These are phyloP conservation scores for Eutypa lata DNA, from an alignment of 2,329 filamentous ascomycete species.

Conservation along the genomic window DNA sequence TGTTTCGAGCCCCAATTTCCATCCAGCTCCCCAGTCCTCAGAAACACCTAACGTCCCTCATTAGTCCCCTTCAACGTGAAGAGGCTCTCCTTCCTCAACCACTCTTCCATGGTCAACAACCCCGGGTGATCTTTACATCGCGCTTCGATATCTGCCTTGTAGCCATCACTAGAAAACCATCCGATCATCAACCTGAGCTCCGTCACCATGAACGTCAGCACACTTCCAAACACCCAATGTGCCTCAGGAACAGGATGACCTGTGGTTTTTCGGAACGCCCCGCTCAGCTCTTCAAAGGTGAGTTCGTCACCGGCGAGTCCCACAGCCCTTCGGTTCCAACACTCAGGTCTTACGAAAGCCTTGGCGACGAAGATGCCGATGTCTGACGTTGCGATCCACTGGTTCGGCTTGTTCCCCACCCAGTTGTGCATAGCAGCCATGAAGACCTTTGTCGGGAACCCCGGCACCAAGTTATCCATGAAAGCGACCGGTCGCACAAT, in stretches of 20 bases:
- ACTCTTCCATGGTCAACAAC: slow-evolving; percentile 30
- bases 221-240: slow-evolving; percentile 28
- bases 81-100: slow-evolving; percentile 26
- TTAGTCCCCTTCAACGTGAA: slow-evolving; percentile 21
- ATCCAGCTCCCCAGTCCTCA: too few species aligned
- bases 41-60: too few species aligned
- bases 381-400: slow-evolving; percentile 39
- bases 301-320: slow-evolving; percentile 44
- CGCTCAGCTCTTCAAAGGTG: slow-evolving; percentile 28
- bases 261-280: slow-evolving; percentile 24
- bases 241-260: slow-evolving; percentile 23
- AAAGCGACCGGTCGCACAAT: slow-evolving; percentile 62
- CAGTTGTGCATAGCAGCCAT: slow-evolving; percentile 29
- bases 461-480: slow-evolving; percentile 50
- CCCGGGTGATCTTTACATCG: slow-evolving; percentile 27
- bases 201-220: slow-evolving; percentile 24
- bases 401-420: slow-evolving; percentile 31
- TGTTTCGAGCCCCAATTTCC: too few species aligned
- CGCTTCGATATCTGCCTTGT: slow-evolving; percentile 27
- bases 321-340: slow-evolving; percentile 34
- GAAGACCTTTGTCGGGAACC: slow-evolving; percentile 34
- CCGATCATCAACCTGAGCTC: slow-evolving; percentile 31
- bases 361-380: slow-evolving; percentile 44
- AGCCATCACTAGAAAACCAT: slow-evolving; percentile 34
- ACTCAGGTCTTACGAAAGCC: slow-evolving; percentile 36